Evolutionary conservation across 371 early-diverging fungal genomes (phyloP).

Genomic region (Amoeboaphelidium occidentale): DNA sequence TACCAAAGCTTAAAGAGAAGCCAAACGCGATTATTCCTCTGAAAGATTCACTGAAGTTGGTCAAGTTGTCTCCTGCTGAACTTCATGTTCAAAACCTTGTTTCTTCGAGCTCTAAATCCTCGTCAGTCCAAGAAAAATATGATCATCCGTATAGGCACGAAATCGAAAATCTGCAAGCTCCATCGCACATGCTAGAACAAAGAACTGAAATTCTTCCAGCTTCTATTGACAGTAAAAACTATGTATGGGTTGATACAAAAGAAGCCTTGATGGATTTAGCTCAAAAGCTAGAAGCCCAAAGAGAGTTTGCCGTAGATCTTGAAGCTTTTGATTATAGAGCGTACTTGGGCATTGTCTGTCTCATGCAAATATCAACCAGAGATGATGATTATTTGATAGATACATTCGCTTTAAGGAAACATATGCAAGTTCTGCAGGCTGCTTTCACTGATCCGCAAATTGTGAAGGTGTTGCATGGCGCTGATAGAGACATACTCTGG

Average conservation of each 20-base stretch:
- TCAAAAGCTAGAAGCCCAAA: conserved; percentile 22
- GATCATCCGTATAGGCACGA: conserved; percentile 77
- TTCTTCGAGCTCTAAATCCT: background rate
- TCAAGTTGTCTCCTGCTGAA: conserved; percentile 11
- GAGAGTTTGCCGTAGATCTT: conserved; percentile 76
- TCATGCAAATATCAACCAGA: conserved; percentile 83
- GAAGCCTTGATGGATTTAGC: conserved; percentile 34
- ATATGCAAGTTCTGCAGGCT: conserved; percentile 46
- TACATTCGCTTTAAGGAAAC: conserved; percentile 51
- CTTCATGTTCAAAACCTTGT: conserved; percentile 1
- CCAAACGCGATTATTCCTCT: conserved; percentile 59
- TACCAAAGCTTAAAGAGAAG: conserved; percentile 48
- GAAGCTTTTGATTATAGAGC: conserved; percentile 79
- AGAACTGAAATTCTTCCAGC: conserved; percentile 25
- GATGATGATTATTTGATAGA: conserved; percentile 72
- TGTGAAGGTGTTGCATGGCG: conserved; percentile 83
- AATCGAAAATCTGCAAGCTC: conserved; percentile 48
- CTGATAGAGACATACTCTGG: conserved; percentile 86
- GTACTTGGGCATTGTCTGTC: conserved; percentile 77
- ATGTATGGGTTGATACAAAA: conserved; percentile 42
- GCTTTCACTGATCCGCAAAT: conserved; percentile 62
- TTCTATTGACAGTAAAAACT: conserved; percentile 30
- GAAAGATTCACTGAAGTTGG: conserved; percentile 13
- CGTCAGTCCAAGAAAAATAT: background rate
- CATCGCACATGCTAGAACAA: conserved; percentile 32